Evolutionary conservation across 139 green algal genomes (phyloP).

Genomic region (Ostreobium quekettii): DNA sequence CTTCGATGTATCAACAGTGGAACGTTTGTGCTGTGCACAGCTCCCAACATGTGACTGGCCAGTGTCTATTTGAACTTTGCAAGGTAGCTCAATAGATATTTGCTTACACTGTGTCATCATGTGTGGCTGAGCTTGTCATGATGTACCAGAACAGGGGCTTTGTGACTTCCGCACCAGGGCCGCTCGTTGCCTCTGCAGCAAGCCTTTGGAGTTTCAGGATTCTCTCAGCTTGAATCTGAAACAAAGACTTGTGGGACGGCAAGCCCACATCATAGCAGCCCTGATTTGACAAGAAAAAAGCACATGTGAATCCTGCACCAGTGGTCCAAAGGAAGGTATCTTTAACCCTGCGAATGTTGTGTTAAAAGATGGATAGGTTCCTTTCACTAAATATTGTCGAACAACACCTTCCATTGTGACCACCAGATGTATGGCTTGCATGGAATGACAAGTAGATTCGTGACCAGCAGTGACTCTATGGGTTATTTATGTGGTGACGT

Average conservation of each 20-base stretch:
- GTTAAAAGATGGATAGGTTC: neutral
- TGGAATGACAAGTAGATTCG: neutral
- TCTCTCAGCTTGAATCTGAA: constrained; percentile 82
- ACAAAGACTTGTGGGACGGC: constrained; percentile 80
- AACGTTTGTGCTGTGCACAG: neutral
- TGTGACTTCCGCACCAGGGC: neutral
- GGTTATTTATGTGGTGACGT: too few relatives aligned
- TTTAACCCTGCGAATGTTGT: neutral
- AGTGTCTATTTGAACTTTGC: neutral
- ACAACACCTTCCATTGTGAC: neutral
- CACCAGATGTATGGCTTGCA: neutral
- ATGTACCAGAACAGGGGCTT: constrained; percentile 69
- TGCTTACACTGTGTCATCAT: constrained; percentile 50
- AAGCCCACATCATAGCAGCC: constrained; percentile 92
- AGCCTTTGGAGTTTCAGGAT: constrained; percentile 64
- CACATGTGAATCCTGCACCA: neutral
- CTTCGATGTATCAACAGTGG: neutral
- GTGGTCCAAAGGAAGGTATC: neutral
- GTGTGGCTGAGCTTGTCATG: constrained; percentile 86
- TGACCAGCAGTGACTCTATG: too few relatives aligned
- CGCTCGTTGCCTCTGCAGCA: constrained; percentile 25
- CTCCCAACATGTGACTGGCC: neutral
- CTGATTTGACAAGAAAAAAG: constrained; percentile 23
- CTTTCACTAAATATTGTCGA: neutral
- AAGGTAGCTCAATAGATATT: neutral